These are phyloP conservation scores for Laburnicola sp. DNA, from an alignment of 2,329 filamentous ascomycete genomes.

Conservation along the genomic window DNA sequence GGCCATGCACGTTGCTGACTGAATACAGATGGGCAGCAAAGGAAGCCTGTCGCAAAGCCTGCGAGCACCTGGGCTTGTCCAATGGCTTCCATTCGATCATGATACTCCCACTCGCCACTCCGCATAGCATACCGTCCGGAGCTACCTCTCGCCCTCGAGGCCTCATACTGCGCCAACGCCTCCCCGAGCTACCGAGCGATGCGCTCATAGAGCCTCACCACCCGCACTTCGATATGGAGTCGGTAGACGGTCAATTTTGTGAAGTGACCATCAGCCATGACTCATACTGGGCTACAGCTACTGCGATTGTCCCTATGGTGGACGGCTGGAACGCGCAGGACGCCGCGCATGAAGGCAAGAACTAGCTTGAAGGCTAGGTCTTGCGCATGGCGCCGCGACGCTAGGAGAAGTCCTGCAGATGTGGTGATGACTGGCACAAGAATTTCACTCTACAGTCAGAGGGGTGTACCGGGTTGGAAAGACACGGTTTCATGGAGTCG, in stretches of 20 bases:
- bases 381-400: too few relatives aligned
- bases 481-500: too few relatives aligned
- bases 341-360: too few relatives aligned
- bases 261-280: constrained; percentile 86
- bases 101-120: constrained; percentile 34
- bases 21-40: constrained; percentile 53
- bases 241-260: constrained; percentile 56
- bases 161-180: constrained; percentile 28
- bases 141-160: constrained; percentile 28
- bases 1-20: constrained; percentile 10
- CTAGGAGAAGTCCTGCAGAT: too few relatives aligned
- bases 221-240: constrained; percentile 17
- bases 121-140: constrained; percentile 8
- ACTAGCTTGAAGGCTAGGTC: too few relatives aligned
- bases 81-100: constrained; percentile 45
- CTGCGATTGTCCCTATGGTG: constrained; percentile 59
- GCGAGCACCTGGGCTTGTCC: constrained; percentile 27
- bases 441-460: too few relatives aligned
- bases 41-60: constrained; percentile 55
- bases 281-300: constrained; percentile 74
- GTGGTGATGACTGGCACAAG: too few relatives aligned
- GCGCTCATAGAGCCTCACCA: background rate
- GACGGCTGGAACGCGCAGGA: background rate
- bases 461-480: too few relatives aligned
- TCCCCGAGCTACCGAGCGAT: constrained; percentile 8